Percentiles rank a stretch among this genome's conserved stretches.
Conservation (phyloP, 2,329 filamentous ascomycete genomes). For the Peltaster fructicola region DNA sequence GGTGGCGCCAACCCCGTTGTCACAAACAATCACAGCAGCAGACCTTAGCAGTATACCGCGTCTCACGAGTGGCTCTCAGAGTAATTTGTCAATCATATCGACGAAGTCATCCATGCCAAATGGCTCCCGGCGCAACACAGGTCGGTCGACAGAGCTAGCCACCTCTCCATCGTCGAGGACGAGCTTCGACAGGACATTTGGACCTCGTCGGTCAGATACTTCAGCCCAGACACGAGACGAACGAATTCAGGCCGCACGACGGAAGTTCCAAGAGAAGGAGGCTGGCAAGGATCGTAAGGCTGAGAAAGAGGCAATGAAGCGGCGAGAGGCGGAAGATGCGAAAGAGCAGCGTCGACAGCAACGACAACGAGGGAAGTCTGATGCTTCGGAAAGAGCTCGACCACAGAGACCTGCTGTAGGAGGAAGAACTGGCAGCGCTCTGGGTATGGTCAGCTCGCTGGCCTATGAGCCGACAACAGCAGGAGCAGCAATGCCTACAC, state of each 20-base stretch:
- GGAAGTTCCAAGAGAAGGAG: constrained; percentile 42
- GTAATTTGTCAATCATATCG: constrained; percentile 31
- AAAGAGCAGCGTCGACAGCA: constrained; percentile 28
- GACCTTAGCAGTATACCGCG: constrained; percentile 26
- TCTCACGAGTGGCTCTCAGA: constrained; percentile 33
- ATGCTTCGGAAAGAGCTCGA: constrained; percentile 11
- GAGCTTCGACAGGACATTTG: constrained; percentile 37
- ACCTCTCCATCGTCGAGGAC: constrained; percentile 36
- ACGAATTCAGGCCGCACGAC: constrained; percentile 36
- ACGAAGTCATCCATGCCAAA: constrained; percentile 12
- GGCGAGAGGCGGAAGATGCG: constrained; percentile 25
- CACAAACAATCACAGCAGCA: constrained; percentile 18
- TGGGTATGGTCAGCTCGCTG: too few relatives aligned
- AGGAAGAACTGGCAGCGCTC: too few relatives aligned
- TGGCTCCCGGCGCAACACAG: constrained; percentile 32
- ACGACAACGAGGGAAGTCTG: constrained; percentile 23
- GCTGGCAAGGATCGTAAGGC: constrained; percentile 36
- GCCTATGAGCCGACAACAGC: too few relatives aligned
- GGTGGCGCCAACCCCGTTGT: constrained; percentile 13
- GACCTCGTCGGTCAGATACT: constrained; percentile 26
- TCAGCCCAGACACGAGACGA: constrained; percentile 38
- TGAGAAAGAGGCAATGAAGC: constrained; percentile 34
- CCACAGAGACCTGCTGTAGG: constrained; percentile 1
- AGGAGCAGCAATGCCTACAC: constrained; percentile 13
- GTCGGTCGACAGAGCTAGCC: constrained; percentile 30